Evolutionary conservation across 2,329 filamentous ascomycete genomes (phyloP).

Genomic region (Cordyceps cateniannulata): DNA sequence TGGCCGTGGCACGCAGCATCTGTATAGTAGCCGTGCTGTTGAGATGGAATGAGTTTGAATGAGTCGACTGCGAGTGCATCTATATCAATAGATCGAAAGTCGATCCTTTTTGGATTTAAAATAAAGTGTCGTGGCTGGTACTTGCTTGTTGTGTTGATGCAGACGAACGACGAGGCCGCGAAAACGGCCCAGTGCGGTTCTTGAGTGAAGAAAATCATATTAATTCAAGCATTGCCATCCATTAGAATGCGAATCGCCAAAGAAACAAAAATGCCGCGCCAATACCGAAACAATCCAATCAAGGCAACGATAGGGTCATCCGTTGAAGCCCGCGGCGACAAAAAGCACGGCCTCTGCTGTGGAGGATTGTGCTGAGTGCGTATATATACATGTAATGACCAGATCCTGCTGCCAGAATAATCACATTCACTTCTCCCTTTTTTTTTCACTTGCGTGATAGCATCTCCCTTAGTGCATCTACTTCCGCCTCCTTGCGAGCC

Average conservation of each 20-base stretch:
- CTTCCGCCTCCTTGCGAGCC: slow-evolving; percentile 59
- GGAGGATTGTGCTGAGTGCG: not conserved
- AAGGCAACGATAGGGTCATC: not conserved
- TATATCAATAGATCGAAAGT: not conserved
- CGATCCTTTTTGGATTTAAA: not conserved
- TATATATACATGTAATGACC: not conserved
- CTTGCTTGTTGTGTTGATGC: too few relatives aligned
- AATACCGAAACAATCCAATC: not conserved
- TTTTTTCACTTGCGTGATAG: slow-evolving; percentile 24
- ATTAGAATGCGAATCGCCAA: too few relatives aligned
- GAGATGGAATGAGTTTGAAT: slow-evolving; percentile 1
- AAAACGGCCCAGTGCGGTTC: too few relatives aligned
- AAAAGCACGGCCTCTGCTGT: not conserved
- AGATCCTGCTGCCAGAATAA: not conserved
- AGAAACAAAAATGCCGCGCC: not conserved
- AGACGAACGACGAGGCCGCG: too few relatives aligned
- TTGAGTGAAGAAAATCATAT: too few relatives aligned
- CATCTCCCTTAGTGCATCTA: slow-evolving; percentile 51
- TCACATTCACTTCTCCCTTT: not conserved
- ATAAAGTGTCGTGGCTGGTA: not conserved
- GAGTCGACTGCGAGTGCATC: not conserved
- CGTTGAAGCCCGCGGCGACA: not conserved
- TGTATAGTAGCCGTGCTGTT: not conserved
- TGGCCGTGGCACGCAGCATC: not conserved
- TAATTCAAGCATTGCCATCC: too few relatives aligned